These are phyloP conservation scores for Hemerocallis citrina DNA, from an alignment of 106 monocot species.

Conservation along the genomic window DNA sequence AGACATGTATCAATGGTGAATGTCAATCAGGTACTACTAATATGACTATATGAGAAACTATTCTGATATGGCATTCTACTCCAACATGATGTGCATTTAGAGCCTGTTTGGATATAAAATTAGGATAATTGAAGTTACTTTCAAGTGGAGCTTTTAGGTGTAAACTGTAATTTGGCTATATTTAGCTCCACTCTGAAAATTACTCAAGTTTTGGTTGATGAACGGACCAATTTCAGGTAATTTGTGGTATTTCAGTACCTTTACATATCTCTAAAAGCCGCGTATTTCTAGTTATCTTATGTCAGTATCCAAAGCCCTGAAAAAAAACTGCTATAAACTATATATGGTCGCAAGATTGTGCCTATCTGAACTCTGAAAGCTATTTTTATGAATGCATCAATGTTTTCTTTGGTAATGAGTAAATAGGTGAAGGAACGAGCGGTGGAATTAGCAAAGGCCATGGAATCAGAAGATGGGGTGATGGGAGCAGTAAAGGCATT, in stretches of 20 bases:
- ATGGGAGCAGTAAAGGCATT: constrained; percentile 55
- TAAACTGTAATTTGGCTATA: not conserved
- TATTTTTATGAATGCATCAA: not conserved
- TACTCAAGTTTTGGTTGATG: not conserved
- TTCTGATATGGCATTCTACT: not conserved
- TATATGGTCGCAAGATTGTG: not conserved
- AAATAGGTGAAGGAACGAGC: constrained; percentile 49
- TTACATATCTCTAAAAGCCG: not conserved
- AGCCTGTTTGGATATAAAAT: not conserved
- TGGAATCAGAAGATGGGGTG: constrained; percentile 54
- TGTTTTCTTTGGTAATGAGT: not conserved
- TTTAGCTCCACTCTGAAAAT: not conserved
- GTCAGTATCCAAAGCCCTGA: too few relatives aligned
- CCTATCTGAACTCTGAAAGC: not conserved
- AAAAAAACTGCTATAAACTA: too few relatives aligned
- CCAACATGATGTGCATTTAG: not conserved
- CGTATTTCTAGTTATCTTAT: too few relatives aligned
- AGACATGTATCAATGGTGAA: too few relatives aligned
- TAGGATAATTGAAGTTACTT: too few relatives aligned
- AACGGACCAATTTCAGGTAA: not conserved
- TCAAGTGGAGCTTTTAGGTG: not conserved
- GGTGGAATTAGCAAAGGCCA: constrained; percentile 38
- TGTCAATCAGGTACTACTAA: too few relatives aligned
- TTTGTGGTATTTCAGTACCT: not conserved
- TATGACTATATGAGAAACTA: too few relatives aligned